Evolutionary conservation across 2,329 filamentous ascomycete species (phyloP).

Genomic region (Stagonosporopsis cucurbitacearum): DNA sequence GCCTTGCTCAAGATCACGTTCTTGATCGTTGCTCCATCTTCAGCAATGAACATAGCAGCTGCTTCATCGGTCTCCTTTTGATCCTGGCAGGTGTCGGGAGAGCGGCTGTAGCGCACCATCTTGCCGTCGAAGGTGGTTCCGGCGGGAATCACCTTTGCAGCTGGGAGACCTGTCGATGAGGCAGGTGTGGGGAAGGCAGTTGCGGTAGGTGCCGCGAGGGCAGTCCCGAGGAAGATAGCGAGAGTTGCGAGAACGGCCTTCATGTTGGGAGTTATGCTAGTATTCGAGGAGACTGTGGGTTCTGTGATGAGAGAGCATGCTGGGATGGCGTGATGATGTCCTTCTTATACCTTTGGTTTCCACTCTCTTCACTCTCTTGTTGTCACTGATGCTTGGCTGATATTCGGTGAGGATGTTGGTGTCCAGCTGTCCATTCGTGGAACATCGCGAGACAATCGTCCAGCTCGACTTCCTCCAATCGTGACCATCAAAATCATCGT

Average conservation of each 20-base stretch:
- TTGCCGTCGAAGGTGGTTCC: conserved; percentile 20
- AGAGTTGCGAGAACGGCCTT: conserved; percentile 27
- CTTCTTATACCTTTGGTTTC: background rate
- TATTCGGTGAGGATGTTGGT: background rate
- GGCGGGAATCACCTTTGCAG: conserved; percentile 12
- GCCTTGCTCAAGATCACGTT: conserved; percentile 59
- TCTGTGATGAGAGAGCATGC: background rate
- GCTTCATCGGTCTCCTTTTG: conserved; percentile 22
- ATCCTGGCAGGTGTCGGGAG: conserved; percentile 19
- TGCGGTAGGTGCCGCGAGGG: conserved; percentile 21
- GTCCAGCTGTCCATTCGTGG: background rate
- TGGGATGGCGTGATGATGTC: background rate
- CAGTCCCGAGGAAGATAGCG: conserved; percentile 21
- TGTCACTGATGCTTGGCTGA: background rate
- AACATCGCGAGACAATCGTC: background rate
- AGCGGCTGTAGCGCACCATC: conserved; percentile 22
- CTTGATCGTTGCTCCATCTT: conserved; percentile 54
- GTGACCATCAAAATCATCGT: background rate
- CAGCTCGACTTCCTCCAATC: conserved; percentile 2
- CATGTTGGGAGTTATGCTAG: conserved; percentile 19
- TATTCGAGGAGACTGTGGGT: background rate
- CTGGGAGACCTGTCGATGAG: conserved; percentile 10
- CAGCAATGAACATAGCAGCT: conserved; percentile 33
- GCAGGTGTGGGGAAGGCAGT: conserved; percentile 17
- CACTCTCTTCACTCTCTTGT: background rate